Evolutionary conservation across 2,329 filamentous ascomycete genomes (phyloP).

Genomic region (Stagonosporopsis vannaccii): DNA sequence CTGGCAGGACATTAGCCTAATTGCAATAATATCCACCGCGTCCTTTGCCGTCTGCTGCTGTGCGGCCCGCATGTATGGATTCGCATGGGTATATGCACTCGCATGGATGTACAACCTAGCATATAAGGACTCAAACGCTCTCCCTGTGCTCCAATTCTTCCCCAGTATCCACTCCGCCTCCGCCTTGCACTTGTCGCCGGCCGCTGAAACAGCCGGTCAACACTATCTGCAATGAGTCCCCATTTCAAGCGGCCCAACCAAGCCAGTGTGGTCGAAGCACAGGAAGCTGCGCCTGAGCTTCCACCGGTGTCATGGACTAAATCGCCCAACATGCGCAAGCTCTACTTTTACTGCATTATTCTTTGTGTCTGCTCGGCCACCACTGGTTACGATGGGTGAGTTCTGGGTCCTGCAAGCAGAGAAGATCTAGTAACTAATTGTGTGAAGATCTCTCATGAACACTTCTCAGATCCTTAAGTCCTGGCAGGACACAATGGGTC

Average conservation of each 20-base stretch:
- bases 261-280: constrained; percentile 22
- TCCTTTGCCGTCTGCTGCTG: constrained; percentile 23
- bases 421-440: constrained; percentile 1
- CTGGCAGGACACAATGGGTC: constrained; percentile 43
- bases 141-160: constrained; percentile 21
- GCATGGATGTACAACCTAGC: not conserved
- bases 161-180: constrained; percentile 23
- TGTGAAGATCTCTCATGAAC: constrained; percentile 17
- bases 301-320: constrained; percentile 16
- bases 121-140: constrained; percentile 22
- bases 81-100: constrained; percentile 6
- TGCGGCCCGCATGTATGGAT: constrained; percentile 21
- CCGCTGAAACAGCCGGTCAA: constrained; percentile 18
- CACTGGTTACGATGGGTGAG: constrained; percentile 61
- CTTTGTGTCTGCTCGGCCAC: constrained; percentile 61
- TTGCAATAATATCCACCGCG: constrained; percentile 21
- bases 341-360: constrained; percentile 60
- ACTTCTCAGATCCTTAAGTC: constrained; percentile 39
- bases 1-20: constrained; percentile 26
- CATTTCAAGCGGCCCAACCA: constrained; percentile 23
- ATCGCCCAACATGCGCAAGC: constrained; percentile 52
- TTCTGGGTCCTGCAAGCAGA: not conserved
- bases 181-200: constrained; percentile 11
- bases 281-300: constrained; percentile 23
- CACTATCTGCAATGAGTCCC: constrained; percentile 18